phyloP scores from a whole-genome alignment of 2,329 filamentous ascomycete genomes.

The Penicillium sp. region DNA sequence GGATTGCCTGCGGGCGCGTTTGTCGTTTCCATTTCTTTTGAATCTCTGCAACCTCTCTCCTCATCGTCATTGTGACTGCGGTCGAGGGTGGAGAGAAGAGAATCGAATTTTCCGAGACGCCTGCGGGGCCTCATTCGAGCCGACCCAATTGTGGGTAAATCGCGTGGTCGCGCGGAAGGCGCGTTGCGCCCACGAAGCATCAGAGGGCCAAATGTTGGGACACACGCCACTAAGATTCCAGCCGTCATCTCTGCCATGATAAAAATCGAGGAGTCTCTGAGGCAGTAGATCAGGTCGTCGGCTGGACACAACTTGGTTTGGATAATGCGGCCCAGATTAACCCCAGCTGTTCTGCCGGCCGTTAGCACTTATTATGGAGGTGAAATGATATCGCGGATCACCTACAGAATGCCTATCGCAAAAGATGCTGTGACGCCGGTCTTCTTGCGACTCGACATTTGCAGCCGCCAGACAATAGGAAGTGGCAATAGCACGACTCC shows the following conservation, averaged over 20 bases:
- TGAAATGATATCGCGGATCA: not conserved
- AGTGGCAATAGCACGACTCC: slow-evolving; percentile 8
- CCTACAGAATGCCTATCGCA: slow-evolving; percentile 12
- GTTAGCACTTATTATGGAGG: not conserved
- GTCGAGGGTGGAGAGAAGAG: slow-evolving; percentile 1
- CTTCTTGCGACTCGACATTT: slow-evolving; percentile 16
- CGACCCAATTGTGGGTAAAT: slow-evolving; percentile 10
- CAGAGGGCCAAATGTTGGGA: slow-evolving; percentile 13
- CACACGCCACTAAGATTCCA: slow-evolving; percentile 15
- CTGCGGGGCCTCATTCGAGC: not conserved
- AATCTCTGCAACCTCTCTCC: not conserved
- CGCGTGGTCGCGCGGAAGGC: not conserved
- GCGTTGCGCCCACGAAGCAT: slow-evolving; percentile 12
- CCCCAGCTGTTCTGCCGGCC: slow-evolving; percentile 6
- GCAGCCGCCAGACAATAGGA: slow-evolving; percentile 12
- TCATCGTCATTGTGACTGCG: not conserved
- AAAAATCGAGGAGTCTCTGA: slow-evolving; percentile 12
- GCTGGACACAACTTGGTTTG: slow-evolving; percentile 9
- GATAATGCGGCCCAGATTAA: slow-evolving; percentile 16
- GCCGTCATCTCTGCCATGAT: slow-evolving; percentile 15
- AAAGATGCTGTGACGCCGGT: slow-evolving; percentile 11
- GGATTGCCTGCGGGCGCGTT: not conserved
- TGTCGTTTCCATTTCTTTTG: not conserved
- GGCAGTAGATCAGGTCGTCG: slow-evolving; percentile 9
- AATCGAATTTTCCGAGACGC: slow-evolving; percentile 1